Conservation (phyloP, 805 yeast species). For the Candida easanensis region DNA sequence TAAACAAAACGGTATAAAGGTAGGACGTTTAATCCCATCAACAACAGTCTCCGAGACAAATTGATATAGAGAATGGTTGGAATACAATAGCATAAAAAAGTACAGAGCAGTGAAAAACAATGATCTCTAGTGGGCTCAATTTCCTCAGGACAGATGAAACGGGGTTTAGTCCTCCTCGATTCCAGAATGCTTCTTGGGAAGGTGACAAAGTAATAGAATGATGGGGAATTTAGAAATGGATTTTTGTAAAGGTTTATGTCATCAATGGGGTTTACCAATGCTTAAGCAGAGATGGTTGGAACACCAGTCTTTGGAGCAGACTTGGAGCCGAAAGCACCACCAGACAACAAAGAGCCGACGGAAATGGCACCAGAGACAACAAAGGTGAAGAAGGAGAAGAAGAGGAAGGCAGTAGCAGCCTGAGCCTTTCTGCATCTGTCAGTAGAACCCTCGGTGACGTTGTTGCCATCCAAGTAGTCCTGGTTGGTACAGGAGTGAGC, state of each 20-base stretch:
- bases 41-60: too few species aligned
- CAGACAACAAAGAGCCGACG: slow-evolving; percentile 49
- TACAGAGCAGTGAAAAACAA: too few species aligned
- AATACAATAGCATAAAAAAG: background rate
- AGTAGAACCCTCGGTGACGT: slow-evolving; percentile 67
- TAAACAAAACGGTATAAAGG: too few species aligned
- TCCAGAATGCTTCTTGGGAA: too few species aligned
- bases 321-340: slow-evolving; percentile 56
- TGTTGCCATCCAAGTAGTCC: slow-evolving; percentile 60
- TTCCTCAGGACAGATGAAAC: too few species aligned
- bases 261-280: background rate
- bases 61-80: background rate
- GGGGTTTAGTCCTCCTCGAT: too few species aligned
- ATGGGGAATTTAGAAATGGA: too few species aligned
- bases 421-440: slow-evolving; percentile 96
- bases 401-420: slow-evolving; percentile 77
- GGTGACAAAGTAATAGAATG: too few species aligned
- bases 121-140: background rate
- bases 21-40: too few species aligned
- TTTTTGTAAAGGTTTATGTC: background rate
- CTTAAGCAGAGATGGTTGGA: slow-evolving; percentile 83
- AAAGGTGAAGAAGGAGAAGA: slow-evolving; percentile 77
- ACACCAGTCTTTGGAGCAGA: slow-evolving; percentile 72
- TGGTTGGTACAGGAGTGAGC: slow-evolving; percentile 80
- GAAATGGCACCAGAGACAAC: slow-evolving; percentile 59